phyloP scores from a whole-genome alignment of 2,329 filamentous ascomycete genomes.

The Cercospora canescens region DNA sequence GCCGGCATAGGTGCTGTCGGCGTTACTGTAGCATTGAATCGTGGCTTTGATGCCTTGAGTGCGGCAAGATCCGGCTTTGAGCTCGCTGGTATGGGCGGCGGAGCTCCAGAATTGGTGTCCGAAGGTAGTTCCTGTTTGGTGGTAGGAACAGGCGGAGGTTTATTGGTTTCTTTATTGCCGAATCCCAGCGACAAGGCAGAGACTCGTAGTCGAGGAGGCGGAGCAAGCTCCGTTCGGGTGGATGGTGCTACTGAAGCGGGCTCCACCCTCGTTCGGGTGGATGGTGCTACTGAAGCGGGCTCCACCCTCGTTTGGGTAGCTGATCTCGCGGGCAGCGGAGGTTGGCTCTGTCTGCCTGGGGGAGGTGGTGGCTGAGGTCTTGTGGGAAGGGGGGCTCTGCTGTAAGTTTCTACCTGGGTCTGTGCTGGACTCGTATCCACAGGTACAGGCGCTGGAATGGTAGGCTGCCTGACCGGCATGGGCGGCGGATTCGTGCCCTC shows the following conservation, averaged over 20 bases:
- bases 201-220: conserved; percentile 26
- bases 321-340: conserved; percentile 1
- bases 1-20: conserved; percentile 14
- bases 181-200: conserved; percentile 34
- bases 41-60: conserved; percentile 55
- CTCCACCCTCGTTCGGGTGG: background rate
- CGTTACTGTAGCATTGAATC: conserved; percentile 18
- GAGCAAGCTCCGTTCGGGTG: conserved; percentile 17
- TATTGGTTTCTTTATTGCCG: conserved; percentile 24
- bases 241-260: conserved; percentile 5
- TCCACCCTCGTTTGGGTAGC: background rate
- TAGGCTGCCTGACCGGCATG: conserved; percentile 14
- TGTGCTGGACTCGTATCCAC: background rate
- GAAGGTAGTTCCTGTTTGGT: conserved; percentile 12
- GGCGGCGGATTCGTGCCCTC: conserved; percentile 31
- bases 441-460: conserved; percentile 16
- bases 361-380: conserved; percentile 15
- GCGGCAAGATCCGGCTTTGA: conserved; percentile 61
- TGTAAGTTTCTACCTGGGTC: background rate
- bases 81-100: conserved; percentile 55
- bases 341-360: conserved; percentile 31
- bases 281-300: background rate
- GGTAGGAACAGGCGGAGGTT: conserved; percentile 15
- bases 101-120: conserved; percentile 28
- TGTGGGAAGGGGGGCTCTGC: background rate